Conservation (phyloP, 2,329 filamentous ascomycete species). For the Ploettnerulaceae sp. region DNA sequence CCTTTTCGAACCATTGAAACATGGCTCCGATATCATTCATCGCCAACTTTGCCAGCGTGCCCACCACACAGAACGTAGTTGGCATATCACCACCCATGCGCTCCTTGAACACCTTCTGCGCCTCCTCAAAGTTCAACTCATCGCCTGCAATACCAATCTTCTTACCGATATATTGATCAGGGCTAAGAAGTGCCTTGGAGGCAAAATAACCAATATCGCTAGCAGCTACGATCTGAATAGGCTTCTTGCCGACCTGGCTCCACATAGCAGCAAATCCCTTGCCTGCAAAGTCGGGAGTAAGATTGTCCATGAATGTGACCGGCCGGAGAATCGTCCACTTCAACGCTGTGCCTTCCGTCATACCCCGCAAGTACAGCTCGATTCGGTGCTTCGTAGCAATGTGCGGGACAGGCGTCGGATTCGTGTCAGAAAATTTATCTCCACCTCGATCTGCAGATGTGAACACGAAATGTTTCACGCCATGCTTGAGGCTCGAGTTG, state of each 20-base stretch:
- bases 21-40: constrained; percentile 31
- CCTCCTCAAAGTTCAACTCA: constrained; percentile 38
- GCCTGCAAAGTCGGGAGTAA: constrained; percentile 26
- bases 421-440: constrained; percentile 43
- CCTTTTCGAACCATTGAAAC: constrained; percentile 32
- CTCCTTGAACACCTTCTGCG: constrained; percentile 31
- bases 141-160: constrained; percentile 43
- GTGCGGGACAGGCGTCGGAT: constrained; percentile 53
- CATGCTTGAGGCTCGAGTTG: constrained; percentile 50
- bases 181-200: constrained; percentile 39
- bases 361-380: constrained; percentile 52
- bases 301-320: constrained; percentile 51
- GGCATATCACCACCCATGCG: constrained; percentile 31
- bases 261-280: constrained; percentile 28
- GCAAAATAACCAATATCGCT: constrained; percentile 44
- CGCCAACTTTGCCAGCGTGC: constrained; percentile 22
- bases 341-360: constrained; percentile 37
- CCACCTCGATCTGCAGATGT: constrained; percentile 60
- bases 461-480: constrained; percentile 59
- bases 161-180: constrained; percentile 36
- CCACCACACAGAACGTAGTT: constrained; percentile 28
- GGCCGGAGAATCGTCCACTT: constrained; percentile 53
- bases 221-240: constrained; percentile 40
- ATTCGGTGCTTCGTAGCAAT: constrained; percentile 58
- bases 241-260: constrained; percentile 28